Evolutionary conservation across 768 basidiomycete species (phyloP).

Genomic region (Boletus sensibilis): DNA sequence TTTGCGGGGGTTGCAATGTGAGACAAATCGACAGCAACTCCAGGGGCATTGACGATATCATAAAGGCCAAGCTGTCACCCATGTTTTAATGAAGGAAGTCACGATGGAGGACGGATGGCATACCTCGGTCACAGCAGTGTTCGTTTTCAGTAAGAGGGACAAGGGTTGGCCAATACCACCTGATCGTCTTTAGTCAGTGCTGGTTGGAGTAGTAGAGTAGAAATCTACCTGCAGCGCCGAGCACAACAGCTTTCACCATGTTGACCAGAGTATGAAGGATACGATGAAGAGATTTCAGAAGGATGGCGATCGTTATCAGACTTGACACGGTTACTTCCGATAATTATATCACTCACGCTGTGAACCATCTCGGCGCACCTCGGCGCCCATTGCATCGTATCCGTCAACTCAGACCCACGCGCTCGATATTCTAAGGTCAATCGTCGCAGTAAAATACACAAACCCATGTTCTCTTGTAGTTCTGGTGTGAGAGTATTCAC

Average conservation of each 20-base stretch:
- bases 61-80: conserved; percentile 70
- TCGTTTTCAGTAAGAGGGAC: conserved; percentile 86
- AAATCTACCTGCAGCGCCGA: conserved; percentile 84
- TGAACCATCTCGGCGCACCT: conserved; percentile 2
- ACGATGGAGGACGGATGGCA: conserved; percentile 3
- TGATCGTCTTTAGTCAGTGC: conserved; percentile 29
- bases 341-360: background rate
- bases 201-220: background rate
- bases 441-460: background rate
- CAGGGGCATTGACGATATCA: conserved; percentile 98
- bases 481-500: background rate
- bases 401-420: background rate
- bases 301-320: conserved; percentile 17
- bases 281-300: background rate
- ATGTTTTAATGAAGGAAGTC: background rate
- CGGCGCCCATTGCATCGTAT: background rate
- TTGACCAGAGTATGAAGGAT: conserved; percentile 4
- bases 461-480: background rate
- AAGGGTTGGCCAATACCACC: conserved; percentile 98
- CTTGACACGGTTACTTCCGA: conserved; percentile 18
- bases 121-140: conserved; percentile 78
- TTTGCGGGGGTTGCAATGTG: conserved; percentile 90
- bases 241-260: conserved; percentile 80
- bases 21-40: conserved; percentile 92
- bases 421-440: background rate